Evolutionary conservation across 192 early-diverging fungal genomes (phyloP).

Genomic region (Lobosporangium transversale): DNA sequence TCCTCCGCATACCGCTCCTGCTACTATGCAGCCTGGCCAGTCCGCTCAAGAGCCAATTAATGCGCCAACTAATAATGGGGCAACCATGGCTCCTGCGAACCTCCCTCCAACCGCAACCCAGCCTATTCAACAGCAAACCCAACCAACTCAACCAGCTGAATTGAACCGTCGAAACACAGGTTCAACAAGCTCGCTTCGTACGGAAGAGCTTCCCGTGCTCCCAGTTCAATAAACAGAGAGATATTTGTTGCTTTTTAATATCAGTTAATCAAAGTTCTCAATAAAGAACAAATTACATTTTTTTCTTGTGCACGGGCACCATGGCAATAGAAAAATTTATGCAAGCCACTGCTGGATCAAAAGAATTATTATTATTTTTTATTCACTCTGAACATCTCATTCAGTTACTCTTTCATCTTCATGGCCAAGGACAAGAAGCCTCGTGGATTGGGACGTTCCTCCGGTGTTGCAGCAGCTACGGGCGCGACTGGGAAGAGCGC

Average conservation of each 20-base stretch:
- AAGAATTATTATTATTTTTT: background rate
- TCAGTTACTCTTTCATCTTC: no score
- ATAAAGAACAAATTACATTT: background rate
- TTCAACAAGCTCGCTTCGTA: conserved; percentile 13
- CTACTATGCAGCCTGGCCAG: no score
- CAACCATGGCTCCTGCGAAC: background rate
- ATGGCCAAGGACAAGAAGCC: conserved; percentile 60
- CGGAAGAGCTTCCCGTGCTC: background rate
- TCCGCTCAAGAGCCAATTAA: no score
- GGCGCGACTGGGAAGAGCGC: background rate
- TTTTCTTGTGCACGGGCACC: no score
- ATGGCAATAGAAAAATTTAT: no score
- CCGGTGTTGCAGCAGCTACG: conserved; percentile 20
- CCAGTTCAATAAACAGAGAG: background rate
- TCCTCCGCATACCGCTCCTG: no score
- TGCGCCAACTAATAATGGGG: no score
- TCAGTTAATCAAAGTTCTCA: no score
- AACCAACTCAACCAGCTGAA: background rate
- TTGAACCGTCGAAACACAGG: conserved; percentile 13
- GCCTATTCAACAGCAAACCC: no score
- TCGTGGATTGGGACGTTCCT: conserved; percentile 52
- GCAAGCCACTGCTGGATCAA: background rate
- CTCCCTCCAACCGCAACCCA: background rate
- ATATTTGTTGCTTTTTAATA: background rate
- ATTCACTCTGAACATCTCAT: background rate